Evolutionary conservation across 2,329 filamentous ascomycete species (phyloP), one percentile per base, ranked within the genome.

Genomic region (Aspergillus fischeri): DNA sequence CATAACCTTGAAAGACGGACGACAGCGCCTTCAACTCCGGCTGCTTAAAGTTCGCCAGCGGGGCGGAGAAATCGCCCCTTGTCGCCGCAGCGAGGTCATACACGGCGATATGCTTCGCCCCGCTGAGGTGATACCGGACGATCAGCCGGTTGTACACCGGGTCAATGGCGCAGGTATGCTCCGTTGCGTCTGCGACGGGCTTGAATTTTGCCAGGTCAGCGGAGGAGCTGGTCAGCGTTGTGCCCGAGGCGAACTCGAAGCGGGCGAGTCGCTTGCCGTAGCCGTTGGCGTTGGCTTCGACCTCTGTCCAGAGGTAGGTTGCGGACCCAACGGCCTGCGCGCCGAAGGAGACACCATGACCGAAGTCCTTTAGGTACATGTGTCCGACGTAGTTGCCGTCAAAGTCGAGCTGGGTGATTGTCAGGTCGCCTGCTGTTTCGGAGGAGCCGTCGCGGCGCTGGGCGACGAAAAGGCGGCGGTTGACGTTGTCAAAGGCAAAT

Each of bases 401-500:
- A 29, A 65, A 63, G 25, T 67, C 65, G 2, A 65, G 57, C 35
- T 65, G 60, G 25, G 63, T 65, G 24, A 67, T 65, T 48, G 60
- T 61, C 4, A 67, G 53, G 42, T 67, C 52, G 4, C 65, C 63
- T 0, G 59, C 50, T 14, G 52, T 60, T 10, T 51, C 49, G 8
- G 53, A 56, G 4, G 60, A 54, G 9, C 60, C 60, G 35, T 65
- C 57, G 9, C 53, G 52, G 38, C 62, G 62, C 47, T 65, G 61
- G 10, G 61, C 44, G 44, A 67, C 58, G 32, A 65, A 65, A 8
- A 65, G 57, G 2, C 63, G 62, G 5, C 61, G 56, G 45, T 67
- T 67, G 52, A 56, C 55, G 29, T 66, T 65, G 59, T 67, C 65
- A 45, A 67, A 67, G 35, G 63, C 56, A 42, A 67, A 65, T 8